A percentile compares a stretch with the other conserved stretches of the same genome.
Evolutionary conservation across 352 stramenopile genomes (phyloP).

Genomic region (Pythium grandisporangium): DNA sequence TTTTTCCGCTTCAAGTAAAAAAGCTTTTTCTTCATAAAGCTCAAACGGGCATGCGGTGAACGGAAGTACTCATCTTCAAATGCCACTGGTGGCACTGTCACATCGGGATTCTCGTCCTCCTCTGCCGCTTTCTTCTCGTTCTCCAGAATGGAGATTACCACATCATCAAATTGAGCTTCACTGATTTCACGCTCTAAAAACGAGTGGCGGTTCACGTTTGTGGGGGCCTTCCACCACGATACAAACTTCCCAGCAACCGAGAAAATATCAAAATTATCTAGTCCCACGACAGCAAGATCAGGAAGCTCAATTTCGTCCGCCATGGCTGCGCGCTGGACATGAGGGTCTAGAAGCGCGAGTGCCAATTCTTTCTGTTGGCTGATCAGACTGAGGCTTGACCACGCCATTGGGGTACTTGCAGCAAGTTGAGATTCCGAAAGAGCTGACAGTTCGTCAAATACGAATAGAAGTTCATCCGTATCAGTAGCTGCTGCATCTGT

Average conservation of each 20-base stretch:
- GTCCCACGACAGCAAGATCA: conserved; percentile 21
- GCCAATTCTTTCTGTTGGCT: conserved; percentile 39
- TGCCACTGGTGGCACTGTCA: background rate
- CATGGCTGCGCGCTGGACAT: conserved; percentile 51
- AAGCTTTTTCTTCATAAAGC: conserved; percentile 44
- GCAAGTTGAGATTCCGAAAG: too few relatives aligned
- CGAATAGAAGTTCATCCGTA: background rate
- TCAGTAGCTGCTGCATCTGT: background rate
- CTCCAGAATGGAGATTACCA: conserved; percentile 23
- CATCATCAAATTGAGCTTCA: conserved; percentile 26
- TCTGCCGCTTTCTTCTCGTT: conserved; percentile 14
- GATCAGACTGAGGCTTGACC: conserved; percentile 23
- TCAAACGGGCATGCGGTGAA: conserved; percentile 21
- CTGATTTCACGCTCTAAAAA: conserved; percentile 40
- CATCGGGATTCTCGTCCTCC: conserved; percentile 1
- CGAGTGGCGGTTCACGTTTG: conserved; percentile 38
- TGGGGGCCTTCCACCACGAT: conserved; percentile 36
- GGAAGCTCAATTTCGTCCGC: conserved; percentile 44
- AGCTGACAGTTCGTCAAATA: background rate
- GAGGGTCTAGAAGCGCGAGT: conserved; percentile 41
- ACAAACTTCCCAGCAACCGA: conserved; percentile 38
- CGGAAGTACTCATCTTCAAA: conserved; percentile 43
- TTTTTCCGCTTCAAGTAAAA: conserved; percentile 29
- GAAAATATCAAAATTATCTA: conserved; percentile 38
- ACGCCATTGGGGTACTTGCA: conserved; percentile 14